Conservation (phyloP, 495 filamentous ascomycete species). For the Pyronema omphalodes region DNA sequence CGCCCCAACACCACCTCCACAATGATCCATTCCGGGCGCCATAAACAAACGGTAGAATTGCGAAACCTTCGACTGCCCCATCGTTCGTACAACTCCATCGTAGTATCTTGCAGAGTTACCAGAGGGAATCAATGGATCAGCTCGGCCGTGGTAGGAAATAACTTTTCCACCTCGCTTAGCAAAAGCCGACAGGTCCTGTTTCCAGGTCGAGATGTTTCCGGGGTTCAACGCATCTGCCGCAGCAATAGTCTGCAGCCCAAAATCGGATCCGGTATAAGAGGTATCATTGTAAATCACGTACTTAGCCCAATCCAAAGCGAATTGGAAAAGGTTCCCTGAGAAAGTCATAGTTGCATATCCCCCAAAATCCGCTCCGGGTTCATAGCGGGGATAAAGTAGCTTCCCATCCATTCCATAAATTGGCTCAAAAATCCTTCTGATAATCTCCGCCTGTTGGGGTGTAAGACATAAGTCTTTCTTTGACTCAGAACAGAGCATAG, state of each 20-base stretch:
- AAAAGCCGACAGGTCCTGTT: slow-evolving; percentile 33
- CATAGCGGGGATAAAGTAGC: slow-evolving; percentile 36
- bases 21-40: slow-evolving; percentile 27
- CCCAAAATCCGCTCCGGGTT: slow-evolving; percentile 26
- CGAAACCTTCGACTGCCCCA: background rate
- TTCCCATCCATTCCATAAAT: slow-evolving; percentile 33
- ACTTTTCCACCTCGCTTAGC: slow-evolving; percentile 34
- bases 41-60: slow-evolving; percentile 22
- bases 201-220: slow-evolving; percentile 30
- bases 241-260: slow-evolving; percentile 24
- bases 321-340: background rate
- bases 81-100: slow-evolving; percentile 25
- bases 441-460: slow-evolving; percentile 35
- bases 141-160: slow-evolving; percentile 35
- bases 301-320: slow-evolving; percentile 23
- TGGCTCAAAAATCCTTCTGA: slow-evolving; percentile 37
- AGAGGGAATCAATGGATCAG: slow-evolving; percentile 33
- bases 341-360: slow-evolving; percentile 7
- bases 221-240: slow-evolving; percentile 29
- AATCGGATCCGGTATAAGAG: background rate
- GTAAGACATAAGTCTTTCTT: slow-evolving; percentile 35
- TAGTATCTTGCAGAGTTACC: slow-evolving; percentile 30
- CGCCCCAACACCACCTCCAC: slow-evolving; percentile 5
- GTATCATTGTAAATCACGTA: slow-evolving; percentile 13
- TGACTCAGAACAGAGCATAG: slow-evolving; percentile 32